Evolutionary conservation across 768 basidiomycete species (phyloP).

Genomic region (Boletus insuetus): DNA sequence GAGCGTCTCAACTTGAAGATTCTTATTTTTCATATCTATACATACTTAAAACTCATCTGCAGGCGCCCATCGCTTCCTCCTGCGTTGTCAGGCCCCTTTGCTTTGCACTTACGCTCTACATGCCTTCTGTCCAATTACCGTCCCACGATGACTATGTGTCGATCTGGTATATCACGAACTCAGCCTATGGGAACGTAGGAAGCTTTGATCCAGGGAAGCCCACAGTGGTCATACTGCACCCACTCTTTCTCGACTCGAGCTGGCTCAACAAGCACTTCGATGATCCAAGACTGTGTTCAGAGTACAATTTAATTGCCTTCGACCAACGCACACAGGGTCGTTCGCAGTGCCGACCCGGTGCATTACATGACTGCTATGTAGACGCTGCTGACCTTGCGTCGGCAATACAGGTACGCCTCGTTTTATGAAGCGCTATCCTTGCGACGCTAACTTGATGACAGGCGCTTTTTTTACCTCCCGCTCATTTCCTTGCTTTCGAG

Average conservation of each 20-base stretch:
- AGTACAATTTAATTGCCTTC: slow-evolving; percentile 73
- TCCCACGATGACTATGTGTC: slow-evolving; percentile 64
- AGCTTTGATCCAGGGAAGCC: slow-evolving; percentile 66
- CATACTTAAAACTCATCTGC: slow-evolving; percentile 18
- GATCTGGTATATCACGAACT: slow-evolving; percentile 71
- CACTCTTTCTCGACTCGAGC: slow-evolving; percentile 62
- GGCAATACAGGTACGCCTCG: slow-evolving; percentile 52
- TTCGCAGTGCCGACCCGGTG: slow-evolving; percentile 51
- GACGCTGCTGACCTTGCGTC: slow-evolving; percentile 75
- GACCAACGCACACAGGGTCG: slow-evolving; percentile 65
- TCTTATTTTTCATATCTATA: slow-evolving; percentile 6
- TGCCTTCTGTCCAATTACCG: slow-evolving; percentile 70
- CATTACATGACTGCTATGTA: slow-evolving; percentile 70
- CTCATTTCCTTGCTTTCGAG: slow-evolving; percentile 73
- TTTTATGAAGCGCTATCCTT: neutral
- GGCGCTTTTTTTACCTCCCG: slow-evolving; percentile 61
- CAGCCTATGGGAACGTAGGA: slow-evolving; percentile 54
- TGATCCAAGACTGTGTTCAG: slow-evolving; percentile 55
- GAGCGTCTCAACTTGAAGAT: no score
- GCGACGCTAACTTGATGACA: slow-evolving; percentile 23
- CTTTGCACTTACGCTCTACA: slow-evolving; percentile 40
- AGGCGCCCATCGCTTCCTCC: slow-evolving; percentile 1
- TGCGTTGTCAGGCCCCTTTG: slow-evolving; percentile 1
- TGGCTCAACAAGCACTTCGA: slow-evolving; percentile 69
- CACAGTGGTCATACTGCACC: slow-evolving; percentile 66